These are phyloP conservation scores for Hypoxylon sp. DNA, from an alignment of 2,329 filamentous ascomycete species.

Conservation along the genomic window DNA sequence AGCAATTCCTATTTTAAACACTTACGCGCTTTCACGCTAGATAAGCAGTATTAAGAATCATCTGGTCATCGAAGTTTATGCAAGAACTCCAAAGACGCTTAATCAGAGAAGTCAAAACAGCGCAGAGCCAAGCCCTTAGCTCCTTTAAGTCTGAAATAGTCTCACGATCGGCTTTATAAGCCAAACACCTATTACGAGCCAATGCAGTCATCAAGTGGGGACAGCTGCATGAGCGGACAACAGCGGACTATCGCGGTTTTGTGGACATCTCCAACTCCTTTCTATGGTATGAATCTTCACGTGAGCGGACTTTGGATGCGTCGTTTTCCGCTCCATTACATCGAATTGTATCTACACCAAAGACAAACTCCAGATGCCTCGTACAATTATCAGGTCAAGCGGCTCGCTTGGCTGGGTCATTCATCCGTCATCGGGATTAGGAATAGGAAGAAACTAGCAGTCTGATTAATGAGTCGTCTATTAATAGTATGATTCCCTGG, in stretches of 20 bases:
- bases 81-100: neutral
- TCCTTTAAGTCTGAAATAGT: neutral
- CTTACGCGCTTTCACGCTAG: neutral
- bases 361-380: neutral
- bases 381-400: neutral
- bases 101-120: neutral
- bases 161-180: neutral
- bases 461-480: conserved; percentile 15
- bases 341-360: neutral
- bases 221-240: conserved; percentile 30
- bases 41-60: neutral
- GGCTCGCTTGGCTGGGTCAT: neutral
- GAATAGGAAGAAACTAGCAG: neutral
- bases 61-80: neutral
- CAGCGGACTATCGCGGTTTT: conserved; percentile 32
- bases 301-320: conserved; percentile 37
- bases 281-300: conserved; percentile 12
- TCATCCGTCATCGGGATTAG: neutral
- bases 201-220: conserved; percentile 29
- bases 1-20: neutral
- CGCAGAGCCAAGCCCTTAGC: neutral
- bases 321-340: neutral
- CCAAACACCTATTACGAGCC: neutral
- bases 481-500: neutral
- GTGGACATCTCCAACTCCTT: conserved; percentile 4